Base-by-base conservation (phyloP, 306 rosid genomes). In the Hippophae tibetana region DNA sequence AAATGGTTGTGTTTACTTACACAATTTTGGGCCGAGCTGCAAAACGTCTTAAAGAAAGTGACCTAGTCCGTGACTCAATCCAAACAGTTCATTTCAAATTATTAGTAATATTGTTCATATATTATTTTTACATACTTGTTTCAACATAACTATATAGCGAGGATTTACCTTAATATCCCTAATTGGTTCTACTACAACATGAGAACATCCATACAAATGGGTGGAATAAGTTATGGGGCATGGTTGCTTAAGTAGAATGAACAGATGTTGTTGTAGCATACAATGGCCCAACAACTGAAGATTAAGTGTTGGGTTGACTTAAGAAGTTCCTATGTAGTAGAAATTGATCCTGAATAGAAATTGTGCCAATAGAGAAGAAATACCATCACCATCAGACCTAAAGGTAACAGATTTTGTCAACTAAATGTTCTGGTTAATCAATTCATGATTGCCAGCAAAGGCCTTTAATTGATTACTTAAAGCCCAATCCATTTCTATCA, bases 401-500 rank as follows among this genome's bases (percentile, higher is more conserved):
- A 73, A 68, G 67, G 71, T 72, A 55, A 69, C 88, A 6, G 65
- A 26, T 54, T 83, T 95, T 61, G 70, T 60, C 41, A 62, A 73
- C 61, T 69, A 78, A 53, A 74, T 47, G 56, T 56, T 85, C 23
- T 58, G 82, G 9, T 74, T 52, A 80, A 75, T 85, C 7, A 57
- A 26, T 23, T 87, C 92, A 38, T 71, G 73, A 54, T 65, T 82
- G 65, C 73, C 63, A 52, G 75, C 81, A 65, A 66, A 59, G 10
- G 84, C 72, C 50, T 82, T 90, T 5, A 58, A 72, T 57, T 76
- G 95, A 70, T 61, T 72, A 69, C 80, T 69, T 12, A 76, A 67
- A 13, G 73, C 62, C 84, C 90, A 87, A 9, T 90, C 95, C 84
- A 85, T 90, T 82, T 87, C 97, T 87, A 90, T 79, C 79, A 90